Conservation (phyloP, 495 filamentous ascomycete genomes). For the Penicillium salamii region DNA sequence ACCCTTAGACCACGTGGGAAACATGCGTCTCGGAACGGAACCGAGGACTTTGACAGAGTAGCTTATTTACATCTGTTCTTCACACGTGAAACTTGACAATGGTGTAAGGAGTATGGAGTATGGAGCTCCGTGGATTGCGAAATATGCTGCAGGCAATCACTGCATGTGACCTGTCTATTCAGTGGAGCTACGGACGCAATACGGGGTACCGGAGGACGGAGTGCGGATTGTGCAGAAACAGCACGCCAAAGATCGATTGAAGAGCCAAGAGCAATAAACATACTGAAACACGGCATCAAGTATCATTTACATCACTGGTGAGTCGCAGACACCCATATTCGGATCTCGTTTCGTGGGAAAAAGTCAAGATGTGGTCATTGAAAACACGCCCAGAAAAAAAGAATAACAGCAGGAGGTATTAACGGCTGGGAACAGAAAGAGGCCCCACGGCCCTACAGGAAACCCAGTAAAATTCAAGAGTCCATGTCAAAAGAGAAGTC, state of each 20-base stretch:
- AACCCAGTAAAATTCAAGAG: constrained; percentile 30
- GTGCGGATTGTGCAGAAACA: not conserved
- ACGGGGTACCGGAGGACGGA: too few relatives aligned
- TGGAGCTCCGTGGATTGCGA: too few relatives aligned
- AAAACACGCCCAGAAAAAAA: constrained; percentile 41
- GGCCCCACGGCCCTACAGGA: constrained; percentile 29
- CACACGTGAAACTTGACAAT: too few relatives aligned
- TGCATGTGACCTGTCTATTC: too few relatives aligned
- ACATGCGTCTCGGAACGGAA: too few relatives aligned
- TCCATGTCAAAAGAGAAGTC: constrained; percentile 32
- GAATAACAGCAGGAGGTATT: constrained; percentile 43
- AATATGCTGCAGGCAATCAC: too few relatives aligned
- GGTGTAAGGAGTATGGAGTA: too few relatives aligned
- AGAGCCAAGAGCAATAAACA: too few relatives aligned
- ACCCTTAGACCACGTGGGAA: too few relatives aligned
- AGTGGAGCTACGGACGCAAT: too few relatives aligned
- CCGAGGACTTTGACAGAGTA: too few relatives aligned
- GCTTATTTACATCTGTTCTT: too few relatives aligned
- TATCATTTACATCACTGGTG: constrained; percentile 49
- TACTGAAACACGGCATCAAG: constrained; percentile 40
- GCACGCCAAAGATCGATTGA: constrained; percentile 11
- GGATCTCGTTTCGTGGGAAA: constrained; percentile 31
- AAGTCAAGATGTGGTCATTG: constrained; percentile 40
- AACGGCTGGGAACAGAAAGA: constrained; percentile 39
- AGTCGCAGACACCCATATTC: constrained; percentile 24